Conservation (phyloP, 352 stramenopile species). For the Pythium insidiosum region DNA sequence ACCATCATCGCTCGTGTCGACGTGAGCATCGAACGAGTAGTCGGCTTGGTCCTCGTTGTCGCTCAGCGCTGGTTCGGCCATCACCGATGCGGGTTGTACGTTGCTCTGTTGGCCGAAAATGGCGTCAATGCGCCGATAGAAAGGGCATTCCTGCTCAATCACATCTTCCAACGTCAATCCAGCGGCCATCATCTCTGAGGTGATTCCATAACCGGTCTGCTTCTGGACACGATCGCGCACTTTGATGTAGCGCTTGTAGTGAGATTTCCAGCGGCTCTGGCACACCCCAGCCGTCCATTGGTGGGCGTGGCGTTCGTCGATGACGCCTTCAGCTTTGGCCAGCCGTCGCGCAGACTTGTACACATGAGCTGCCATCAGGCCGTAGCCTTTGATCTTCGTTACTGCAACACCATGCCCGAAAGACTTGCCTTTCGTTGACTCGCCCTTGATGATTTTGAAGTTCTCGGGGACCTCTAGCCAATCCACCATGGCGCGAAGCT, state of each 20-base stretch:
- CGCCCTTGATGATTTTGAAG: constrained; percentile 1
- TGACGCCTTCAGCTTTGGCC: neutral
- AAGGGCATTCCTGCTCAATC: constrained; percentile 1
- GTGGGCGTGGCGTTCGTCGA: neutral
- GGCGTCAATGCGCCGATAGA: neutral
- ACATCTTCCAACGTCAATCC: neutral
- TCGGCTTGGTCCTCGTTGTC: neutral
- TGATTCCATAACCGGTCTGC: constrained; percentile 1
- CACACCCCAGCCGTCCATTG: neutral
- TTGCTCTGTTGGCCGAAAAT: neutral
- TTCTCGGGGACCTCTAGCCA: constrained; percentile 2
- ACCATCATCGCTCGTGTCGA: neutral
- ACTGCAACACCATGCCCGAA: neutral
- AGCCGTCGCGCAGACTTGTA: neutral
- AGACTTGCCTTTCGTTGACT: neutral
- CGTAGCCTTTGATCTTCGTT: neutral
- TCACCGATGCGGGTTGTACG: neutral
- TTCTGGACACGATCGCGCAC: neutral
- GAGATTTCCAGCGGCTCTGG: constrained; percentile 2
- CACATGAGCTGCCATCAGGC: neutral
- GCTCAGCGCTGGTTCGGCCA: neutral
- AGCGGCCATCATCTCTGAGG: neutral
- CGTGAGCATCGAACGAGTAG: neutral
- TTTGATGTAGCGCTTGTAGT: neutral
- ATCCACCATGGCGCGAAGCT: constrained; percentile 1